phyloP scores from a whole-genome alignment of 768 basidiomycete species.

The Naganishia onofrii region DNA sequence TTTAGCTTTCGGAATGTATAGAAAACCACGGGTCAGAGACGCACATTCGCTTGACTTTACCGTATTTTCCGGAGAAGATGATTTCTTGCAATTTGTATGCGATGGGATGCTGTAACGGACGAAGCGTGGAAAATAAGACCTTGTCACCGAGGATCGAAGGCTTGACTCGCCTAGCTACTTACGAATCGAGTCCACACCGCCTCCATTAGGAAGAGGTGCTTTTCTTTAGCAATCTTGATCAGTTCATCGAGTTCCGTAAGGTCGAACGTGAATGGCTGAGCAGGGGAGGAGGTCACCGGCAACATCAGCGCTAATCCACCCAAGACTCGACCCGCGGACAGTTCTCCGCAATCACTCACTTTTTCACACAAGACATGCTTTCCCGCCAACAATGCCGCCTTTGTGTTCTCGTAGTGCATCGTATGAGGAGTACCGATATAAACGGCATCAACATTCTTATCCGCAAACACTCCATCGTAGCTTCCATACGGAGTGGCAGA shows the following conservation, averaged over 20 bases:
- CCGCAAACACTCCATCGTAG: conserved; percentile 71
- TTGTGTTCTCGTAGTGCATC: conserved; percentile 72
- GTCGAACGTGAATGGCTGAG: conserved; percentile 69
- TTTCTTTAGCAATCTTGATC: conserved; percentile 68
- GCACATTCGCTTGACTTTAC: conserved; percentile 45
- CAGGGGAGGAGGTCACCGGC: neutral
- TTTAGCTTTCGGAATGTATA: neutral
- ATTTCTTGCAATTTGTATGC: conserved; percentile 47
- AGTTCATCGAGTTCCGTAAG: conserved; percentile 71
- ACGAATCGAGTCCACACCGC: conserved; percentile 85
- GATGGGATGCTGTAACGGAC: conserved; percentile 40
- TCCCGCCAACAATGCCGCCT: conserved; percentile 70
- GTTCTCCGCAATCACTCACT: conserved; percentile 15
- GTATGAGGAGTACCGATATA: conserved; percentile 87
- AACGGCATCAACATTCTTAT: conserved; percentile 71
- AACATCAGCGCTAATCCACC: neutral
- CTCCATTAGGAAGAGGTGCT: conserved; percentile 86
- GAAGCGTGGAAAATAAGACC: neutral
- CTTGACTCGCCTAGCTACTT: conserved; percentile 6
- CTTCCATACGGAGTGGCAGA: conserved; percentile 67
- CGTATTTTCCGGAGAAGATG: conserved; percentile 44
- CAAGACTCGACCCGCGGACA: no score
- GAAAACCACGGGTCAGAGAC: neutral
- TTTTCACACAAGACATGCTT: conserved; percentile 90
- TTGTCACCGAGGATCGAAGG: conserved; percentile 24